Conservation (phyloP, 1,284 basidiomycete genomes). For the Tilletiopsis washingtonensis region DNA sequence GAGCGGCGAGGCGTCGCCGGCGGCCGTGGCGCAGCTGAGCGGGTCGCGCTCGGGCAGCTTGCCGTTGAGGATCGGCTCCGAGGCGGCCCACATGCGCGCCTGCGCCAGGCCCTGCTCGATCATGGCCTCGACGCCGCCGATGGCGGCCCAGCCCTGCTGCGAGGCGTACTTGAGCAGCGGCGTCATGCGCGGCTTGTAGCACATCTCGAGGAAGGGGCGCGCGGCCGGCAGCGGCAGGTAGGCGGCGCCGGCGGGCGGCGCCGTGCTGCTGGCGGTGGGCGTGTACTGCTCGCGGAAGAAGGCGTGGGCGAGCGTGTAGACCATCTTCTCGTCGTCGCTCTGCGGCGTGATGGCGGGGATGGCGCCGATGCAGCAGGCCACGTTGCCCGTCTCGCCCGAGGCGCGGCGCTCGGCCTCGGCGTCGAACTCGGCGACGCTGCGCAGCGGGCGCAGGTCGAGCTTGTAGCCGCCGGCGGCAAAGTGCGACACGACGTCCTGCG, state of each 20-base stretch:
- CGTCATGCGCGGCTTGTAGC: slow-evolving; percentile 47
- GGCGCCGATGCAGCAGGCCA: slow-evolving; percentile 34
- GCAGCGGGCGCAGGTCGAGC: slow-evolving; percentile 20
- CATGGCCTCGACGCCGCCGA: slow-evolving; percentile 47
- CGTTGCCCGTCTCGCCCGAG: slow-evolving; percentile 17
- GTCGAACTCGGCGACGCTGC: slow-evolving; percentile 15
- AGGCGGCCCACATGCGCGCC: slow-evolving; percentile 40
- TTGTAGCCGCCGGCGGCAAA: slow-evolving; percentile 9
- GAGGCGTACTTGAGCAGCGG: slow-evolving; percentile 33
- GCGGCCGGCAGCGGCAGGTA: slow-evolving; percentile 21
- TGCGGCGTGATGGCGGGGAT: slow-evolving; percentile 40
- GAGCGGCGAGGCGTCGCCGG: slow-evolving; percentile 20
- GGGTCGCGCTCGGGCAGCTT: slow-evolving; percentile 14
- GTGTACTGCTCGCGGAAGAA: slow-evolving; percentile 22
- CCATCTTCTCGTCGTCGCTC: slow-evolving; percentile 39
- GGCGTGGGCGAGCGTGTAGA: slow-evolving; percentile 18
- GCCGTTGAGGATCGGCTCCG: slow-evolving; percentile 15
- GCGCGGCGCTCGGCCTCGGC: slow-evolving; percentile 10
- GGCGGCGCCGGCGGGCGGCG: neutral
- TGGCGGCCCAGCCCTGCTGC: slow-evolving; percentile 27
- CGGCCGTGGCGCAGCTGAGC: slow-evolving; percentile 15
- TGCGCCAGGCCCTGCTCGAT: slow-evolving; percentile 48
- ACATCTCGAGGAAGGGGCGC: slow-evolving; percentile 47
- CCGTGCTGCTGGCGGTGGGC: neutral
- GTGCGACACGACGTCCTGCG: slow-evolving; percentile 17